phyloP scores from a whole-genome alignment of 1,139 yeast genomes.

The Sporopachydermia cereana region DNA sequence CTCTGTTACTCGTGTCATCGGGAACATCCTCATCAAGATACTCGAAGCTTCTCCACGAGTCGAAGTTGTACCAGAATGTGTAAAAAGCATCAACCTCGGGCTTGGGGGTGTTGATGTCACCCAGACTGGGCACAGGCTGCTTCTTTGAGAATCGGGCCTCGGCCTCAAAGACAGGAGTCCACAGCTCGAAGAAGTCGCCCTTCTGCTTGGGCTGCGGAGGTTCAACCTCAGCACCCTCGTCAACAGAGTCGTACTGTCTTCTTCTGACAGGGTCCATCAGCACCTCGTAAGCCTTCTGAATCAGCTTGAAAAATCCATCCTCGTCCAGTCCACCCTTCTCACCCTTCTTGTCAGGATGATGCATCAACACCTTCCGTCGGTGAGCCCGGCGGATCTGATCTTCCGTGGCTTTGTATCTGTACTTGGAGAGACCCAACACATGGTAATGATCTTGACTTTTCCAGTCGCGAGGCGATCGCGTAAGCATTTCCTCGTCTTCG shows the following conservation, averaged over 20 bases:
- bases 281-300: slow-evolving; percentile 91
- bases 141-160: slow-evolving; percentile 89
- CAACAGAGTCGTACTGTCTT: slow-evolving; percentile 92
- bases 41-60: slow-evolving; percentile 98
- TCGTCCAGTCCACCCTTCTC: slow-evolving; percentile 76
- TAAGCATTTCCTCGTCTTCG: slow-evolving; percentile 57
- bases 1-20: slow-evolving; percentile 98
- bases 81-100: slow-evolving; percentile 84
- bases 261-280: slow-evolving; percentile 79
- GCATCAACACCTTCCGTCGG: slow-evolving; percentile 91
- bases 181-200: slow-evolving; percentile 73
- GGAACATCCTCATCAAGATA: slow-evolving; percentile 99
- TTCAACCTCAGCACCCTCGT: slow-evolving; percentile 69
- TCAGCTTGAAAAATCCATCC: slow-evolving; percentile 96
- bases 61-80: slow-evolving; percentile 87
- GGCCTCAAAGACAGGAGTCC: slow-evolving; percentile 85
- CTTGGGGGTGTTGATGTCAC: slow-evolving; percentile 55
- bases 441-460: slow-evolving; percentile 93
- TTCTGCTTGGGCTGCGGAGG: slow-evolving; percentile 52
- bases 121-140: slow-evolving; percentile 79
- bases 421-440: slow-evolving; percentile 84
- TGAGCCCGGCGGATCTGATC: slow-evolving; percentile 95
- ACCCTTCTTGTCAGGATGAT: slow-evolving; percentile 97
- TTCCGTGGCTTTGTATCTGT: slow-evolving; percentile 84
- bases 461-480: slow-evolving; percentile 97